Percentiles rank a stretch among this genome's conserved stretches.
Evolutionary conservation across 2,329 filamentous ascomycete genomes (phyloP).

Genomic region (Beauveria sp.): DNA sequence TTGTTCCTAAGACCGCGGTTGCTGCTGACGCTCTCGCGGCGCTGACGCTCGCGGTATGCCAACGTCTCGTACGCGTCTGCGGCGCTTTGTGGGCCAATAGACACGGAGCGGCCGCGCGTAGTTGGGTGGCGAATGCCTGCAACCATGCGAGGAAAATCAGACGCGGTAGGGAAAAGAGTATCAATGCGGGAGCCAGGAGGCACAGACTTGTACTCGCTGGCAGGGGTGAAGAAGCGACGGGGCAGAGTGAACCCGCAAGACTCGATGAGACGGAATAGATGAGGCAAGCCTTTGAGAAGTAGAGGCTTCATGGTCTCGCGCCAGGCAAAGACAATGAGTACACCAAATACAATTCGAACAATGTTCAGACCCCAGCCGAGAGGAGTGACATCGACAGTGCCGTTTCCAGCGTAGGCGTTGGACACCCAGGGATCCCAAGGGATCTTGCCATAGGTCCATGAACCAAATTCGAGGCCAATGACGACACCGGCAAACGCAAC

Average conservation of each 20-base stretch:
- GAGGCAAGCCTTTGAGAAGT: constrained; percentile 69
- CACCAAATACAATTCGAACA: constrained; percentile 67
- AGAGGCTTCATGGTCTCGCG: constrained; percentile 81
- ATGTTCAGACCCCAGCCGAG: constrained; percentile 59
- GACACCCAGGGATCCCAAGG: constrained; percentile 35
- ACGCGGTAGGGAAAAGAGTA: constrained; percentile 84
- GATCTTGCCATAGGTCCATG: constrained; percentile 70
- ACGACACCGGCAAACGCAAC: constrained; percentile 88
- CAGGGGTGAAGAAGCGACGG: constrained; percentile 82
- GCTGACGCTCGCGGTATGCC: constrained; percentile 69
- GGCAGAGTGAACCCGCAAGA: constrained; percentile 72
- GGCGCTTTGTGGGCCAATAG: constrained; percentile 87
- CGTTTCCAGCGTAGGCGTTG: constrained; percentile 34
- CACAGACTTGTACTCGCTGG: constrained; percentile 83
- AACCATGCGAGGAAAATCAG: constrained; percentile 75
- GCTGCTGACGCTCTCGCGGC: constrained; percentile 47
- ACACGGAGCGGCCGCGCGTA: constrained; percentile 68
- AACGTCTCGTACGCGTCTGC: constrained; percentile 95
- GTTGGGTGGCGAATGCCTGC: constrained; percentile 71
- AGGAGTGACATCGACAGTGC: constrained; percentile 57
- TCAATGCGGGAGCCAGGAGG: constrained; percentile 61
- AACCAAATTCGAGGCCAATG: constrained; percentile 74
- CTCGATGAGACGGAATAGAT: constrained; percentile 81
- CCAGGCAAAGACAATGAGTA: constrained; percentile 82
- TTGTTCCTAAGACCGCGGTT: constrained; percentile 40